Conservation (phyloP, 352 stramenopile genomes). For the Thalassiosira hispida region DNA sequence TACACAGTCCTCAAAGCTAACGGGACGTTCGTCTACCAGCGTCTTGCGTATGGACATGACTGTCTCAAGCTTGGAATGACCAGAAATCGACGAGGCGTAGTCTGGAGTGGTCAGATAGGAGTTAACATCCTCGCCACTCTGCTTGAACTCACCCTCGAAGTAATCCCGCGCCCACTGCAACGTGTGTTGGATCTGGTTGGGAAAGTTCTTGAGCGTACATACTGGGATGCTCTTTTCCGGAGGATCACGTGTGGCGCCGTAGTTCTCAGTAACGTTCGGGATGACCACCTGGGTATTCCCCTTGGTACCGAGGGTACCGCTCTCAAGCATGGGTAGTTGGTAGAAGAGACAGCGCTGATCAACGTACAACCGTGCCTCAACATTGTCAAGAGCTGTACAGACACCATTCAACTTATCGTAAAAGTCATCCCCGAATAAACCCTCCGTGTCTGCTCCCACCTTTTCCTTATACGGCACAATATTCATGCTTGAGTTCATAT, state of each 20-base stretch:
- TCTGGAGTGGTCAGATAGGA: constrained; percentile 71
- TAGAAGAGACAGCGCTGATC: constrained; percentile 91
- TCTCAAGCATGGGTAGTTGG: constrained; percentile 95
- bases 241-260: constrained; percentile 95
- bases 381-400: constrained; percentile 99
- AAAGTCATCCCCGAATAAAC: constrained; percentile 98
- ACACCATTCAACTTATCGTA: constrained; percentile 96
- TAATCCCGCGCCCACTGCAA: constrained; percentile 98
- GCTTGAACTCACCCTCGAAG: constrained; percentile 99
- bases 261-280: constrained; percentile 91
- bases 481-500: constrained; percentile 96
- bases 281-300: constrained; percentile 92
- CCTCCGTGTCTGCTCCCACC: constrained; percentile 92
- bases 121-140: constrained; percentile 96
- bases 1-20: constrained; percentile 97
- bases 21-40: constrained; percentile 91
- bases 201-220: constrained; percentile 99
- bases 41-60: constrained; percentile 91
- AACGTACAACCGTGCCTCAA: constrained; percentile 99
- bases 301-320: constrained; percentile 98
- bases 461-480: constrained; percentile 88
- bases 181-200: constrained; percentile 99
- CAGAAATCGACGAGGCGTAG: constrained; percentile 92
- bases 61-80: constrained; percentile 96
- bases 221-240: constrained; percentile 99